Conservation (phyloP, 495 filamentous ascomycete genomes). For the Parathielavia hyrcaniae region DNA sequence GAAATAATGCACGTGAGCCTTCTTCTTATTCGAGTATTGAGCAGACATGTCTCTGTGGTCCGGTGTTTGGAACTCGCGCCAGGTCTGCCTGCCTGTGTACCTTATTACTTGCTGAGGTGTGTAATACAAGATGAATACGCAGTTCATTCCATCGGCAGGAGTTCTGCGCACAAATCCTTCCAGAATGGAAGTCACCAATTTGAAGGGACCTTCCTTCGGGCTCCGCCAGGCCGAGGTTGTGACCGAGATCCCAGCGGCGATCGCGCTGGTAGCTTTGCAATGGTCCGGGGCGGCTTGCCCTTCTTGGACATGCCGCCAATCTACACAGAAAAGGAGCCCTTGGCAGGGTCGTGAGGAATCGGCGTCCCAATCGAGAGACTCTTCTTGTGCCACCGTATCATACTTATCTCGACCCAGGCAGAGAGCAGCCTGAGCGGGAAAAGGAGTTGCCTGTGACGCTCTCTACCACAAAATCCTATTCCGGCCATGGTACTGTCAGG, state of each 20-base stretch:
- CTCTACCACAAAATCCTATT: background rate
- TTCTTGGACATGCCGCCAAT: constrained; percentile 26
- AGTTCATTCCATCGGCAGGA: too few relatives aligned
- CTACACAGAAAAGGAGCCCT: background rate
- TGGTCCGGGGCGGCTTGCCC: constrained; percentile 22
- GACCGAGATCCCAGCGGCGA: constrained; percentile 16
- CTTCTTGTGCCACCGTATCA: background rate
- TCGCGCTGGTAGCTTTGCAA: constrained; percentile 8
- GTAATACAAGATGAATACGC: too few relatives aligned
- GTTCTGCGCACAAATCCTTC: too few relatives aligned
- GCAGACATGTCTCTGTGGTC: too few relatives aligned
- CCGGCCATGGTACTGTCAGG: background rate
- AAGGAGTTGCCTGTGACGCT: background rate
- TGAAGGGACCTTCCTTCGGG: constrained; percentile 5
- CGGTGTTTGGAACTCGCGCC: too few relatives aligned
- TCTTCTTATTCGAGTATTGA: too few relatives aligned
- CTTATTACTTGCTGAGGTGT: too few relatives aligned
- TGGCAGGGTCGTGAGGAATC: background rate
- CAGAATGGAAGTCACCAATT: too few relatives aligned
- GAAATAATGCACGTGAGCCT: too few relatives aligned
- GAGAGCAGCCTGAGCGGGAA: too few relatives aligned
- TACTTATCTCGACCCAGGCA: too few relatives aligned
- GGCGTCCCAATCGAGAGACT: background rate
- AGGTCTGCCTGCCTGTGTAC: too few relatives aligned
- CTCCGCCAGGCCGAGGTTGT: constrained; percentile 24